Base-by-base conservation (phyloP, 331 rosid genomes). In the Cydonia oblonga region DNA sequence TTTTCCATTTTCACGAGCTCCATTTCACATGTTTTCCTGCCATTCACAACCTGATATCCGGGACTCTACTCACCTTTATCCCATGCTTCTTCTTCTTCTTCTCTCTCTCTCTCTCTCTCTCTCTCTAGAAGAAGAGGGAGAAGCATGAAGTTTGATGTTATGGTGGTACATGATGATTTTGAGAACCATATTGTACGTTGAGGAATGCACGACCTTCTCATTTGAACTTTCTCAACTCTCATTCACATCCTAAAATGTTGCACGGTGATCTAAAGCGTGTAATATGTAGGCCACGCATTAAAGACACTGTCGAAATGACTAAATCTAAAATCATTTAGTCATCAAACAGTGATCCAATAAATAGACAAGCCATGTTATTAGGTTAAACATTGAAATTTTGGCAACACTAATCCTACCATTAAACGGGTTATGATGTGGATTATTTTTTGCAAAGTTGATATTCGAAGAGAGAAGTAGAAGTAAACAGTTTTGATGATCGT, bases 11-110 rank as follows among this genome's bases (percentile, higher is more conserved):
- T 92, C 96, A 89, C 96, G 82, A 90, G 82, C 85, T 75, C 76
- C 78, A 78, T 84, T 86, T 92, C 96, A 92, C 98, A 82, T 88
- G 98, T 86, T 82, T 79, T 83, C 72, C 73, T 78, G 80, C 68
- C 79, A 85, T 78, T 69, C 81, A 35, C 82, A 75, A 9, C 90
- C 78, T 85, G 90, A 92, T 85, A 87, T 96, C 73, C 87, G 96
- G 73, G 92, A 88, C 95, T 69, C 71, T 64, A 38, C 72, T 53
- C 49, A 22, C 76, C 86, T 88, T 87, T 86, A 78, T 86, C 97
- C 96, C 96, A 89, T 88, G 91, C 78, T 49, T 46, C 18, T 66
- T 70, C 76, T 14, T 75, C 62, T 11, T 0, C 72, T 51, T 20
- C 61, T 22, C 61, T 22, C 61, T 49, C 56, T 53, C 64, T 64